Evolutionary conservation across 495 filamentous ascomycete genomes (phyloP).

Genomic region (Podospora pseudocomata): DNA sequence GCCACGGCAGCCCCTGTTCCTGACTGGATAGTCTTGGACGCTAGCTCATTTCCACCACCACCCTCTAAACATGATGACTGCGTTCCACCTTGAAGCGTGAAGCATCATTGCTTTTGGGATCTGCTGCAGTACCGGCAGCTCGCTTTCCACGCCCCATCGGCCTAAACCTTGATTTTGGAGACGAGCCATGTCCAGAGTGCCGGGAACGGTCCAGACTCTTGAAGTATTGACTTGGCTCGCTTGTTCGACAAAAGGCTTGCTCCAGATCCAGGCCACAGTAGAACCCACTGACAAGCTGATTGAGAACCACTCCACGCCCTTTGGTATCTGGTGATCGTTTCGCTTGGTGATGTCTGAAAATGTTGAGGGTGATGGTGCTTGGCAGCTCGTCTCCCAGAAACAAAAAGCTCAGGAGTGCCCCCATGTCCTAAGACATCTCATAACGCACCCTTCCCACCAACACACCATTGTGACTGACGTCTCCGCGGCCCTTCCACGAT

Average conservation of each 20-base stretch:
- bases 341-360: background rate
- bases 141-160: background rate
- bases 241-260: background rate
- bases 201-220: background rate
- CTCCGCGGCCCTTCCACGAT: constrained; percentile 8
- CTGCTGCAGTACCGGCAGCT: constrained; percentile 3
- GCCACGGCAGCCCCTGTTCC: constrained; percentile 5
- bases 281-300: background rate
- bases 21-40: constrained; percentile 7
- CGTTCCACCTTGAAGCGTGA: background rate
- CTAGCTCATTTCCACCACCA: constrained; percentile 15
- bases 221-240: background rate
- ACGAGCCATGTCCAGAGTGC: constrained; percentile 1
- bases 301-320: background rate
- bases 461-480: background rate
- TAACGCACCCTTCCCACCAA: background rate
- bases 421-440: background rate
- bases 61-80: constrained; percentile 3
- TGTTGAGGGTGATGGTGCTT: background rate
- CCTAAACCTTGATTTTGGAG: constrained; percentile 4
- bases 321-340: background rate
- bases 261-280: background rate
- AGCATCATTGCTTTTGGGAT: background rate
- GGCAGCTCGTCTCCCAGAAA: background rate
- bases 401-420: background rate